Evolutionary conservation across 495 filamentous ascomycete genomes (phyloP).

Genomic region (Ascobolus immersus): DNA sequence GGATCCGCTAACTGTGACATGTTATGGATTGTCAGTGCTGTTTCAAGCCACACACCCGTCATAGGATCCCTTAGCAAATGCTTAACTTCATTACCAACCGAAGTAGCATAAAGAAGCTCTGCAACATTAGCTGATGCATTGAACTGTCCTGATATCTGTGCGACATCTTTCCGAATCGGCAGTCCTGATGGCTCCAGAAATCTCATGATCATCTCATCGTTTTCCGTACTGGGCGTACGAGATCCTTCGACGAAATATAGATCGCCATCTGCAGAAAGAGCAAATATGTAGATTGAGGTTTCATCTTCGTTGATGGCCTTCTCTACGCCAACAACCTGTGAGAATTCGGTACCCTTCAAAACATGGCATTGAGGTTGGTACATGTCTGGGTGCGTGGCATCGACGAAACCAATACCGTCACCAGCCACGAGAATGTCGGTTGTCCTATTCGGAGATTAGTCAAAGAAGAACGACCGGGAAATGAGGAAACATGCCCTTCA

Average conservation of each 20-base stretch:
- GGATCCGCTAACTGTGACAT: no score
- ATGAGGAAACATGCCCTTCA: no score
- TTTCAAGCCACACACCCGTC: no score
- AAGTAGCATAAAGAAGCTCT: no score
- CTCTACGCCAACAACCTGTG: neutral
- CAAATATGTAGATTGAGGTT: neutral
- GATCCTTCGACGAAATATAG: neutral
- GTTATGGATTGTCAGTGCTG: no score
- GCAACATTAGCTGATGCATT: no score
- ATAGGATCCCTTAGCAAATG: no score
- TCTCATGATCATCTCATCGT: neutral
- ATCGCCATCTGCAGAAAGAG: neutral
- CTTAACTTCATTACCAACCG: no score
- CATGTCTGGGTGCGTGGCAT: neutral
- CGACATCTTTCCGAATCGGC: neutral
- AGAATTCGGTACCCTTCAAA: neutral
- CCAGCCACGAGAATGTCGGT: neutral
- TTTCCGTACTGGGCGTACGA: neutral
- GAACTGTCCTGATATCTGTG: neutral
- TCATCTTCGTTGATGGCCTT: neutral
- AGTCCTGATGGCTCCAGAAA: neutral
- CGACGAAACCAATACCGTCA: neutral
- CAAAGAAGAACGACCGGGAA: no score
- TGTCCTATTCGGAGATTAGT: neutral
- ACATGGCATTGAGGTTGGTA: neutral